Evolutionary conservation across 108 stramenopile species (phyloP), one percentile per base, ranked within the genome.

Genomic region (Nitzschia sp.): DNA sequence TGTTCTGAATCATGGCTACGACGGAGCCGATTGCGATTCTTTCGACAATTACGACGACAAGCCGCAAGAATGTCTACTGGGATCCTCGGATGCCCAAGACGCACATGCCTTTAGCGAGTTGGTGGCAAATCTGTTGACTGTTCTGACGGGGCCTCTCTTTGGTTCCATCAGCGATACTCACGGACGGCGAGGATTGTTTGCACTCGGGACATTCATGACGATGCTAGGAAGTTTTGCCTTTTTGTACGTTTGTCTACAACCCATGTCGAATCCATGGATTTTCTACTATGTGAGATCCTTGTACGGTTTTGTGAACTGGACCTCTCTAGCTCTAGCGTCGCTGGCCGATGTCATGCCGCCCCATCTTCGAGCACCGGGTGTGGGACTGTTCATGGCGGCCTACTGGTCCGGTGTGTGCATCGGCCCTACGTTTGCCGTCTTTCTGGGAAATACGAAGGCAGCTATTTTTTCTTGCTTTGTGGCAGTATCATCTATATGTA

Each of bases 161-260:
- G 93, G 93, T 53, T 86, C 85, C 29, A 76, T 90, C 8, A 90
- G 87, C 67, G 93, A 94, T 68, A 82, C 85, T 54, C 59, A 77
- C 64, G 93, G 93, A 49, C 60, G 92, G 64, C 69, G 82, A 65
- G 68, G 72, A 82, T 55, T 58, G 67, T 28, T 51, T 19, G n/a
- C 21, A 19, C 19, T 51, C 21, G 49, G 49, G 17, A 51, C 49
- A 19, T 4, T 51, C n/a, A 5, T 51, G n/a, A 19, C 49, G 21
- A 21, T 58, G 6, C 26, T 58, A 3, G 56, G 56, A 5, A 29
- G 3, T 13, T 29, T 58, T 33, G 31, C 56, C 5, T 58, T 58
- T 33, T 29, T 32, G 27, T 38, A 48, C 21, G 38, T 66, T 29
- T 31, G 11, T 32, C 28, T 58, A 5, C 56, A n/a, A 4, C 56